Conservation (phyloP, 2,329 filamentous ascomycete genomes). For the Phaeoacremonium minimum region DNA sequence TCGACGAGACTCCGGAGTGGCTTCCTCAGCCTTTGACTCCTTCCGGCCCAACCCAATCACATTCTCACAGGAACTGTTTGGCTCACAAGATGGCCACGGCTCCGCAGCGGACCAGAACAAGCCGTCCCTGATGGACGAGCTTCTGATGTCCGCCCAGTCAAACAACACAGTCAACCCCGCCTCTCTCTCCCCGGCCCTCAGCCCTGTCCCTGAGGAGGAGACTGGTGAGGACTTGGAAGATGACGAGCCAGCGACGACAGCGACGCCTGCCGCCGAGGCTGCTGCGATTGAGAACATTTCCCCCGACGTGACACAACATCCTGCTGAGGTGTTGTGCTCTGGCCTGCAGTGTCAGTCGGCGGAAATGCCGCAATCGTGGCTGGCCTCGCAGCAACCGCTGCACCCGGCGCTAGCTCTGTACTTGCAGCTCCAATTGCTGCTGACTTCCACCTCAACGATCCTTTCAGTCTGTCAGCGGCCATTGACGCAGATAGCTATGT, state of each 20-base stretch:
- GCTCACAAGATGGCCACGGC: slow-evolving; percentile 35
- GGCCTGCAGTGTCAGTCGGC: slow-evolving; percentile 99
- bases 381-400: slow-evolving; percentile 36
- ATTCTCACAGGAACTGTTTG: slow-evolving; percentile 55
- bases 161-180: slow-evolving; percentile 56
- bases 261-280: slow-evolving; percentile 15
- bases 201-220: slow-evolving; percentile 45
- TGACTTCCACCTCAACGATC: slow-evolving; percentile 65
- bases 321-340: slow-evolving; percentile 97
- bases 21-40: slow-evolving; percentile 35
- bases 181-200: slow-evolving; percentile 54
- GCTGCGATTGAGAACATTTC: slow-evolving; percentile 36
- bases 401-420: slow-evolving; percentile 35
- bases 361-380: slow-evolving; percentile 48
- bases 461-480: slow-evolving; percentile 65
- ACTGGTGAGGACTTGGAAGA: slow-evolving; percentile 20
- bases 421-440: slow-evolving; percentile 55
- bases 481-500: slow-evolving; percentile 69
- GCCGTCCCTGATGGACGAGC: slow-evolving; percentile 34
- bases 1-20: slow-evolving; percentile 36
- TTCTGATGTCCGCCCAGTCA: slow-evolving; percentile 33
- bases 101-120: slow-evolving; percentile 21
- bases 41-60: slow-evolving; percentile 46
- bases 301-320: slow-evolving; percentile 99
- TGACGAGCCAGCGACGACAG: slow-evolving; percentile 15